Evolutionary conservation across 2,329 filamentous ascomycete genomes (phyloP).

Genomic region (Setomelanomma holmii): DNA sequence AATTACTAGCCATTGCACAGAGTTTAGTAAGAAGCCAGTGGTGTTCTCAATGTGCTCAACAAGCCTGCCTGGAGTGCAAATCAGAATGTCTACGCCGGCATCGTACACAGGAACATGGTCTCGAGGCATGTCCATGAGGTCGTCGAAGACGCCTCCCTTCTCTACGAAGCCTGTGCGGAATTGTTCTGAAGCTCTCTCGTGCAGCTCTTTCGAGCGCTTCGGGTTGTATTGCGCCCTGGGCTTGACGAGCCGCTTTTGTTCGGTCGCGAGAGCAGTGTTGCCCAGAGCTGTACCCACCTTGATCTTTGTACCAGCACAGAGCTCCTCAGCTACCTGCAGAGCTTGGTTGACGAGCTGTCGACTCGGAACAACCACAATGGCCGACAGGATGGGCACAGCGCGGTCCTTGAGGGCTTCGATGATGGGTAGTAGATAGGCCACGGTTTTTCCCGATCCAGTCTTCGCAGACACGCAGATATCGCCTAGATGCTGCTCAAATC

Average conservation of each 20-base stretch:
- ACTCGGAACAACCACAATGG: conserved; percentile 87
- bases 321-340: conserved; percentile 73
- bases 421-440: conserved; percentile 89
- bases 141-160: conserved; percentile 46
- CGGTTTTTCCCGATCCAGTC: conserved; percentile 93
- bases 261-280: conserved; percentile 73
- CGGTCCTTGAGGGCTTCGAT: conserved; percentile 75
- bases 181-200: conserved; percentile 49
- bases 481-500: conserved; percentile 66
- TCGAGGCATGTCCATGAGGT: conserved; percentile 55
- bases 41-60: conserved; percentile 91
- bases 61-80: conserved; percentile 89
- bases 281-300: conserved; percentile 85
- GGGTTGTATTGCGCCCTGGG: conserved; percentile 69
- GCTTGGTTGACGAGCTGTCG: conserved; percentile 90
- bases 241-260: conserved; percentile 68
- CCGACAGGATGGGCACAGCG: conserved; percentile 72
- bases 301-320: conserved; percentile 76
- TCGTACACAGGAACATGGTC: conserved; percentile 70
- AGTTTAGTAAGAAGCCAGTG: conserved; percentile 77
- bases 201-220: conserved; percentile 59
- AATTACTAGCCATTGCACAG: conserved; percentile 86
- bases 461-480: conserved; percentile 91
- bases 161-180: conserved; percentile 43
- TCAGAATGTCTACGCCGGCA: conserved; percentile 84